These are phyloP conservation scores for Annulohypoxylon truncatum DNA, from an alignment of 2,329 filamentous ascomycete species.

Conservation along the genomic window DNA sequence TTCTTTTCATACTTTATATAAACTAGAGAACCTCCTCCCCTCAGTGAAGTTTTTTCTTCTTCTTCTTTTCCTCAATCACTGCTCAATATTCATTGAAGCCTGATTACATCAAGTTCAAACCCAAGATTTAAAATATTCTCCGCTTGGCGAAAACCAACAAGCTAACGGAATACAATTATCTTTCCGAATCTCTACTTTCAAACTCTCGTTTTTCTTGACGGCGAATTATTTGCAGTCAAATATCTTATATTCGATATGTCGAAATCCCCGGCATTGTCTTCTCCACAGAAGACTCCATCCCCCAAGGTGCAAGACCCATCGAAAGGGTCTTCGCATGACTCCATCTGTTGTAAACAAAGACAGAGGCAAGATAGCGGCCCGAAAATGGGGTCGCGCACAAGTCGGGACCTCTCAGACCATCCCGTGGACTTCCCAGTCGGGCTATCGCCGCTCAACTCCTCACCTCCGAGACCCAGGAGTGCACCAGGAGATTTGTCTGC, in stretches of 20 bases:
- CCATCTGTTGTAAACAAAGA: background rate
- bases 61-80: background rate
- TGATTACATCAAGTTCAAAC: background rate
- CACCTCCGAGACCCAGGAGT: background rate
- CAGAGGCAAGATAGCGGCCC: background rate
- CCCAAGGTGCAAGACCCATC: background rate
- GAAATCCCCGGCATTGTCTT: background rate
- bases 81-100: too few relatives aligned
- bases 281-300: background rate
- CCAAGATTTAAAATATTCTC: background rate
- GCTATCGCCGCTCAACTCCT: background rate
- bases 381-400: background rate
- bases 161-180: too few relatives aligned
- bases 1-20: background rate
- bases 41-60: background rate
- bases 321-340: background rate
- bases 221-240: background rate
- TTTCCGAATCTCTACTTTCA: background rate
- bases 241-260: background rate
- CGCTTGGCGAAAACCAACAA: background rate
- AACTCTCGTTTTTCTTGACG: background rate
- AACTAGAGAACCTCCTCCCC: background rate
- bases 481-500: background rate
- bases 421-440: background rate
- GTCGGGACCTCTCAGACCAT: background rate